Evolutionary conservation across 495 filamentous ascomycete genomes (phyloP), one percentile per base, ranked within the genome.

Genomic region (Apiosordaria backusii): DNA sequence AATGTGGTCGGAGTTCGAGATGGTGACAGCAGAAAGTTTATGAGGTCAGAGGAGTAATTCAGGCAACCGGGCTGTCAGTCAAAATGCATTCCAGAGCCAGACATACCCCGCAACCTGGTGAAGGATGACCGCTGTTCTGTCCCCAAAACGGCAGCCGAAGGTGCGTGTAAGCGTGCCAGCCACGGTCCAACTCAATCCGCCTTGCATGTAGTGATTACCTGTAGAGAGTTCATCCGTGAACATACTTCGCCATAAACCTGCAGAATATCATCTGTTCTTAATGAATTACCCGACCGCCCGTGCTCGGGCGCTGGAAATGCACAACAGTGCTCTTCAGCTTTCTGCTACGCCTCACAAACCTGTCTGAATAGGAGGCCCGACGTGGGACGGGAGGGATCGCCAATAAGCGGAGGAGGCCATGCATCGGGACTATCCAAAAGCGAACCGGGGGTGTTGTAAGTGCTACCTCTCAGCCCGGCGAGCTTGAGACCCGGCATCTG

Each of bases 81-180:
- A 45, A 45, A 45, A 13, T 9, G 9, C 35, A 45, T 45, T 45
- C 13, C 13, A 45, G 35, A 45, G 35, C 35, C 35, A 45, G 35
- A 45, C 13, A 45, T 45, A 45, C 35, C 35, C 35, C 13, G 35
- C 35, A 45, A 13, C 9, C 16, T 45, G 35, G 35, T 45, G 35
- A 45, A n/a, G 35, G 35, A 45, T 45, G 35, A 45, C 35, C 35
- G 16, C 35, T 15, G 13, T 2, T 45, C 57, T 24, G 16, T 24
- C 13, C 57, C 57, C 7, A 27, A 59, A 13, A 7, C 24, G 57
- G 57, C 21, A 59, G 25, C 23, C 25, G 21, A 27, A 27, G 16
- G 21, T 24, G 22, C 24, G 24, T 59, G 57, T 59, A 59, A 59
- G 57, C 57, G 57, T n/a, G 25, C 57, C 57, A 55, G n/a, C 53